A percentile compares a stretch with the other conserved stretches of the same genome.
These are phyloP conservation scores for Spergularia azorica DNA, from an alignment of 179 eudicot genomes.

Conservation along the genomic window DNA sequence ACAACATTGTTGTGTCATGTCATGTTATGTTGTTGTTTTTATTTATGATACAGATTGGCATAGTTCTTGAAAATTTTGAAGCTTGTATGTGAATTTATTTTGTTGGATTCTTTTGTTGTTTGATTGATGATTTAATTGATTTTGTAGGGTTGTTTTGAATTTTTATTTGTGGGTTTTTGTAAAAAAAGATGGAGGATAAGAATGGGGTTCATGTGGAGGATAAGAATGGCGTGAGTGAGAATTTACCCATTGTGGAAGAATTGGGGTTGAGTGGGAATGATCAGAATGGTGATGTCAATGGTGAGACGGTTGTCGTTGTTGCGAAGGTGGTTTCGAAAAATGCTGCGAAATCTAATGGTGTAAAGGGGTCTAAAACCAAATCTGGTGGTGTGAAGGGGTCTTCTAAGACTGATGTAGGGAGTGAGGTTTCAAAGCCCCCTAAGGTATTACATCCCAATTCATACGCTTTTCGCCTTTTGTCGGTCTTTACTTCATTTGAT, in stretches of 20 bases:
- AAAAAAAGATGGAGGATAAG: conserved; percentile 54
- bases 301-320: conserved; percentile 29
- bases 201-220: conserved; percentile 46
- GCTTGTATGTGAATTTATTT: conserved; percentile 9
- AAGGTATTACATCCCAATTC: conserved; percentile 33
- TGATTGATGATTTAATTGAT: conserved; percentile 9
- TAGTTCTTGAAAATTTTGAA: background rate
- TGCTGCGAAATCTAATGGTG: conserved; percentile 28
- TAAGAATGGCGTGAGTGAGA: conserved; percentile 30
- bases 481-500: background rate
- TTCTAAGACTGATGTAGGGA: conserved; percentile 30
- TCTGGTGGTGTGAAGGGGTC: conserved; percentile 36
- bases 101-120: background rate
- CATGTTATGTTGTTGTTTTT: background rate
- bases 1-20: conserved; percentile 19
- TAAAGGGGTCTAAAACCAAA: conserved; percentile 33
- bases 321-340: conserved; percentile 28
- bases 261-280: conserved; percentile 26
- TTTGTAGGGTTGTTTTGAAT: conserved; percentile 9
- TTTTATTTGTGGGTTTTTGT: conserved; percentile 7
- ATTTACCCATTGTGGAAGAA: conserved; percentile 28
- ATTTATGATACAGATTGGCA: conserved; percentile 18
- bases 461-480: background rate
- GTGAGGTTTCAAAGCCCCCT: conserved; percentile 36
- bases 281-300: conserved; percentile 27